Evolutionary conservation across 305 asterid species (phyloP).

Genomic region (Fraxinus sp.): DNA sequence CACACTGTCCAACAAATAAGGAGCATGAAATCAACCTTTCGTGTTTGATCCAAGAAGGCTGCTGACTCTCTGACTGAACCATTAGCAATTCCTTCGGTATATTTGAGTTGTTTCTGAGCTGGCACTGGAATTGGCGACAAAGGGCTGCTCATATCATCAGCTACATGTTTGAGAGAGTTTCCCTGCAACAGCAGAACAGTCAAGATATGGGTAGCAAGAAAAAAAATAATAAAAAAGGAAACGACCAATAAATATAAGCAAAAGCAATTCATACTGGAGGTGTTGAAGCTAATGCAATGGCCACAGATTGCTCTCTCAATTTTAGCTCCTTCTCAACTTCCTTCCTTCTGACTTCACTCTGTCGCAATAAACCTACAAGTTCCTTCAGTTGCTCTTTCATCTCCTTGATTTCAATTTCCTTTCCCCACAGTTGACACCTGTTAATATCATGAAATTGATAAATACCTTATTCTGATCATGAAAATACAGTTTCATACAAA

Average conservation of each 20-base stretch:
- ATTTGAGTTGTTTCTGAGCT: conserved; percentile 96
- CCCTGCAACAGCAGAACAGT: conserved; percentile 40
- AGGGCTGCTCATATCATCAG: conserved; percentile 66
- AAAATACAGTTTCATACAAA: not conserved
- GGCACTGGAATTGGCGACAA: conserved; percentile 86
- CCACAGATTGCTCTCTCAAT: conserved; percentile 62
- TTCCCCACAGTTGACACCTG: conserved; percentile 93
- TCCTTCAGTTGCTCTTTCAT: conserved; percentile 95
- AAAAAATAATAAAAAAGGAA: not conserved
- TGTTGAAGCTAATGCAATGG: conserved; percentile 64
- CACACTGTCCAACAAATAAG: conserved; percentile 7
- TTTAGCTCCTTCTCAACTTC: conserved; percentile 81
- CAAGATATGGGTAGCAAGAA: not conserved
- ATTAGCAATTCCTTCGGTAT: conserved; percentile 89
- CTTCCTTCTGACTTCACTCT: conserved; percentile 86
- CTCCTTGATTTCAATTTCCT: conserved; percentile 82
- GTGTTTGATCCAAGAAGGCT: conserved; percentile 71
- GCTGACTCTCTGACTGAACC: conserved; percentile 71
- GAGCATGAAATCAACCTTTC: conserved; percentile 57
- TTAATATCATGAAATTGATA: conserved; percentile 22
- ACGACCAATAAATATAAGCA: not conserved
- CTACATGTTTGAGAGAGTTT: conserved; percentile 60
- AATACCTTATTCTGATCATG: not conserved
- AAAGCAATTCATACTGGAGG: conserved; percentile 56
- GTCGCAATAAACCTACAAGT: conserved; percentile 74